Base-by-base conservation (phyloP, 805 yeast species). In the Metschnikowia chrysomelidarum region DNA sequence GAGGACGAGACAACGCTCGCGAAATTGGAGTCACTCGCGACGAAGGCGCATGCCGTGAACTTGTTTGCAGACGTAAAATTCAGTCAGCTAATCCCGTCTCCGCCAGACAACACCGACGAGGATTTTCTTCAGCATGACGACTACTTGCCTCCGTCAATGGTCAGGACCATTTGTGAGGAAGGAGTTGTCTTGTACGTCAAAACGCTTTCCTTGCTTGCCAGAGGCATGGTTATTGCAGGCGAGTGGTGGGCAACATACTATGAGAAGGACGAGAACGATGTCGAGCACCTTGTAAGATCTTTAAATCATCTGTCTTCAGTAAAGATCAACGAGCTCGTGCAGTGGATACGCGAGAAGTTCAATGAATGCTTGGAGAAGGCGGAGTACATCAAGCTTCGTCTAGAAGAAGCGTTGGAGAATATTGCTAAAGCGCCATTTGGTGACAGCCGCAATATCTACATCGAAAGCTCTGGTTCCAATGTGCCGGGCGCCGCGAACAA, bases 31-130 rank as follows among this genome's bases (percentile, higher is more conserved):
- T 69, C 78, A 1, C 63, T 87, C 28, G 87, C 95, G 2, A 87
- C 96, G 1, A 88, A 87, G 63, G 87, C 96, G 0, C 93, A 88
- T 54, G 95, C 95, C 0, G 80, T 93, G 14, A 79, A 81, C 44
- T 68, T 87, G 20, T 88, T 82, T 65, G 98, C 97, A 0, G 96
- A 88, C 47, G 88, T 87, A 18, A 93, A 93, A 59, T 87, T 82
- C 51, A 72, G 82, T 26, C 97, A 91, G 62, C 67, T 89, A 48
- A 76, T 83, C 23, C 96, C 96, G 7, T 67, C 80, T 17, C 82
- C 87, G 1, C 81, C 81, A 0, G 59, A 67, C 4, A 63, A 62
- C 19, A 63, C 59, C 5, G 69, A 64, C 30, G 67, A 65, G 25
- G 68, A 63, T 31, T 40, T 55, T 9, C 41, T 60, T 15, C 65